Evolutionary conservation across 805 yeast species (phyloP).

Genomic region (Lipomyces kockii): DNA sequence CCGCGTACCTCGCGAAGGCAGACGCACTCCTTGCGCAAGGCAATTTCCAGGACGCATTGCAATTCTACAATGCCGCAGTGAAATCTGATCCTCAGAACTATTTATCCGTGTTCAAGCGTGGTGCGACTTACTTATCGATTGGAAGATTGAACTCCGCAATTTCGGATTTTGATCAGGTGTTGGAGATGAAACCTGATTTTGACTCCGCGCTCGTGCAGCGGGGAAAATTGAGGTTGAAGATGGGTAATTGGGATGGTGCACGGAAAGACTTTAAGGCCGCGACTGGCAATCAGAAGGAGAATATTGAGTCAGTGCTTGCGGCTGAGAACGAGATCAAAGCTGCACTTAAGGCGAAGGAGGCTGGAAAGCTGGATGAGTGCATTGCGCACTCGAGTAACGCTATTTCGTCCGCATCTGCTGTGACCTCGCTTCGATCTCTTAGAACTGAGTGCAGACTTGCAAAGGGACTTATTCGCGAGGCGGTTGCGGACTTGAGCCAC

Average conservation of each 20-base stretch:
- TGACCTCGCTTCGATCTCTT: conserved; percentile 38
- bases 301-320: conserved; percentile 30
- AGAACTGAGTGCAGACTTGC: conserved; percentile 46
- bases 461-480: conserved; percentile 43
- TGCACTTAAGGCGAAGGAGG: conserved; percentile 23
- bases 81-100: conserved; percentile 41
- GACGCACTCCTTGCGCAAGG: conserved; percentile 36
- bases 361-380: conserved; percentile 38
- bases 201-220: conserved; percentile 46
- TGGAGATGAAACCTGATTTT: conserved; percentile 45
- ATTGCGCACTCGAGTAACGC: conserved; percentile 39
- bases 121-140: conserved; percentile 45
- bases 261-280: conserved; percentile 38
- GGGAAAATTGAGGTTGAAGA: conserved; percentile 42
- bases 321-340: conserved; percentile 33
- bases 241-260: conserved; percentile 42
- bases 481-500: conserved; percentile 45
- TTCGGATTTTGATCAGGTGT: conserved; percentile 44
- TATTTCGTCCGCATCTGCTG: conserved; percentile 42
- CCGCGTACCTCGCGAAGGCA: conserved; percentile 27
- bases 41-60: conserved; percentile 30
- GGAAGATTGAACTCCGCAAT: conserved; percentile 47
- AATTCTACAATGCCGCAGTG: conserved; percentile 41
- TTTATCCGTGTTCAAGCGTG: conserved; percentile 46
- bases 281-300: conserved; percentile 29